Evolutionary conservation across 23 red algal species (phyloP).

Genomic region (Gracilaria gracilis): DNA sequence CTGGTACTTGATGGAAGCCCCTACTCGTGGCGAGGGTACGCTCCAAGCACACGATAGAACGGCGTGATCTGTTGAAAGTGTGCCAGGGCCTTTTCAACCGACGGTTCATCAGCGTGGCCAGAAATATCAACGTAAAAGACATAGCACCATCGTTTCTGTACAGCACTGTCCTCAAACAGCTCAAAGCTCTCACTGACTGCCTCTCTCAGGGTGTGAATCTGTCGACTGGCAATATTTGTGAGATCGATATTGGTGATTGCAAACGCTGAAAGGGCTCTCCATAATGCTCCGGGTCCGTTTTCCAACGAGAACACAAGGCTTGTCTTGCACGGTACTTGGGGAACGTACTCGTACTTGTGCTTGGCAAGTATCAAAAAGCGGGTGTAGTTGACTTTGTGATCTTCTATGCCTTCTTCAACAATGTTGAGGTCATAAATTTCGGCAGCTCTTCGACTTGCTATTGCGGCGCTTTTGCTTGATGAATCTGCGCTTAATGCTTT

Average conservation of each 20-base stretch:
- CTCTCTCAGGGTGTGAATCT: constrained; percentile 63
- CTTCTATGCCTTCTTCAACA: constrained; percentile 86
- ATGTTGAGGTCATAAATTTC: constrained; percentile 92
- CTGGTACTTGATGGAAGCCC: background rate
- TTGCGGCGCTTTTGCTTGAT: constrained; percentile 63
- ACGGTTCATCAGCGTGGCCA: constrained; percentile 58
- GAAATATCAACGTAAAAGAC: constrained; percentile 96
- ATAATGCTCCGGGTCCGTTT: constrained; percentile 84
- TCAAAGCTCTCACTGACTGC: constrained; percentile 14
- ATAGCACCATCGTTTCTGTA: constrained; percentile 85
- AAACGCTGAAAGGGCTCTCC: constrained; percentile 88
- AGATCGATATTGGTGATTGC: constrained; percentile 83
- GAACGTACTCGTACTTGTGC: background rate
- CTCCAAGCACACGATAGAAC: constrained; percentile 88
- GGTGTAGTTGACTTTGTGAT: constrained; percentile 90
- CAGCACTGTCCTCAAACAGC: background rate
- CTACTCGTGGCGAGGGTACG: constrained; percentile 58
- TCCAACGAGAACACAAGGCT: constrained; percentile 90
- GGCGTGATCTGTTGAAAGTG: constrained; percentile 78
- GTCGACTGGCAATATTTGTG: constrained; percentile 94
- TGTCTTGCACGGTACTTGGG: constrained; percentile 73
- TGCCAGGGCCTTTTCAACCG: constrained; percentile 74
- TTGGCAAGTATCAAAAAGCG: constrained; percentile 91
- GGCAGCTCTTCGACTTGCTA: constrained; percentile 83
- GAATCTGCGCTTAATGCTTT: constrained; percentile 55